These are phyloP conservation scores for Opeltia flavorubescens DNA, from an alignment of 495 filamentous ascomycete species.

Conservation along the genomic window DNA sequence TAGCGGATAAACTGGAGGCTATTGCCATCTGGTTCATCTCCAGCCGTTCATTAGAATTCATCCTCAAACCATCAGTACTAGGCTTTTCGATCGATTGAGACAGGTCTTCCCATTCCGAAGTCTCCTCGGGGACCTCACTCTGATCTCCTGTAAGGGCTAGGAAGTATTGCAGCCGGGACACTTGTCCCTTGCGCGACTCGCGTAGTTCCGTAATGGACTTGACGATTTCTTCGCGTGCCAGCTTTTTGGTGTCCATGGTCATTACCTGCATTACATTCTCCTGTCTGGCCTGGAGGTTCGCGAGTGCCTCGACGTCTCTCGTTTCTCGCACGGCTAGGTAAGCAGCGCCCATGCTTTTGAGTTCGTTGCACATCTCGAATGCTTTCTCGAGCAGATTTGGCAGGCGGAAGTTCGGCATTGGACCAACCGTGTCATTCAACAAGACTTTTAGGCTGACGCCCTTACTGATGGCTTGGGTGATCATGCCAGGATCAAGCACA, in stretches of 20 bases:
- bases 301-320: conserved; percentile 15
- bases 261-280: conserved; percentile 4
- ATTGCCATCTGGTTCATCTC: too few relatives aligned
- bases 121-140: too few relatives aligned
- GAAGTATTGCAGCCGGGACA: too few relatives aligned
- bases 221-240: conserved; percentile 17
- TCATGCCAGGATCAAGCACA: conserved; percentile 16
- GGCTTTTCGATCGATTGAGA: too few relatives aligned
- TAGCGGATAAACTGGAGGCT: too few relatives aligned
- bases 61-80: too few relatives aligned
- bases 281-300: conserved; percentile 6
- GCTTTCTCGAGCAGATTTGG: conserved; percentile 17
- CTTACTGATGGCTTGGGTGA: conserved; percentile 12
- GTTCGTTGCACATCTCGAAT: conserved; percentile 19
- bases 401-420: conserved; percentile 26
- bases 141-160: too few relatives aligned
- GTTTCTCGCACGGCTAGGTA: conserved; percentile 15
- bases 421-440: conserved; percentile 12
- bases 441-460: conserved; percentile 9
- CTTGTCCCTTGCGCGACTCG: too few relatives aligned
- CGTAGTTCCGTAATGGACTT: too few relatives aligned
- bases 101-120: too few relatives aligned
- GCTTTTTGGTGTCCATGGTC: conserved; percentile 12
- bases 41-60: too few relatives aligned
- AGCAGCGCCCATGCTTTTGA: conserved; percentile 11